These are phyloP conservation scores for Hyaloperonospora brassicae DNA, from an alignment of 352 stramenopile genomes.

Conservation along the genomic window DNA sequence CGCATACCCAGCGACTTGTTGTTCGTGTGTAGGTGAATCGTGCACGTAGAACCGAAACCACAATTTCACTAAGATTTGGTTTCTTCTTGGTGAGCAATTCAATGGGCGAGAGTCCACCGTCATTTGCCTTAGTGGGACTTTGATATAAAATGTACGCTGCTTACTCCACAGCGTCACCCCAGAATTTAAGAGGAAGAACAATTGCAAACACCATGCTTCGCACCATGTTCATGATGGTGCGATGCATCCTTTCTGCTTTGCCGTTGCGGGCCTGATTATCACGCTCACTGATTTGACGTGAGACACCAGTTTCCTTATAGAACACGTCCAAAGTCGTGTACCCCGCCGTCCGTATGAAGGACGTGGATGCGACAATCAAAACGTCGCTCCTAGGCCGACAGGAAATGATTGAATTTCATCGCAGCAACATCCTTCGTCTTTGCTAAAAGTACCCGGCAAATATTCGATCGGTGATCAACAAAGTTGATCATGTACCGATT, in stretches of 20 bases:
- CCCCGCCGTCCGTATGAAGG: neutral
- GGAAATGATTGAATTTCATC: neutral
- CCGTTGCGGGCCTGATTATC: neutral
- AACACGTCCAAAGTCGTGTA: neutral
- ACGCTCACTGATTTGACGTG: neutral
- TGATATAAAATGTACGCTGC: too few species aligned
- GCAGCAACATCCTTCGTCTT: neutral
- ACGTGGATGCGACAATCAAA: neutral
- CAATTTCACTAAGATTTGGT: too few species aligned
- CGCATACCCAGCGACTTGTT: too few species aligned
- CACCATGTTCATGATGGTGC: conserved; percentile 12
- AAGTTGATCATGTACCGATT: neutral
- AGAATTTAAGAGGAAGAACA: too few species aligned
- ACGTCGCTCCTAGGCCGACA: neutral
- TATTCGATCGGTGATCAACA: neutral
- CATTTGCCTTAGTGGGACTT: too few species aligned
- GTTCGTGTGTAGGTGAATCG: too few species aligned
- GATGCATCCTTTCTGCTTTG: neutral
- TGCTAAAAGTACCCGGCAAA: neutral
- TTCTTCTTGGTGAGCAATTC: too few species aligned
- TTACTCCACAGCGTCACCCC: too few species aligned
- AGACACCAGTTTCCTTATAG: neutral
- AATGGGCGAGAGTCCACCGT: too few species aligned
- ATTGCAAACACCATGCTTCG: too few species aligned
- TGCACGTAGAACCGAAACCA: too few species aligned